Evolutionary conservation across 202 grass and related monocot genomes (phyloP).

Genomic region (Carex arenaria): DNA sequence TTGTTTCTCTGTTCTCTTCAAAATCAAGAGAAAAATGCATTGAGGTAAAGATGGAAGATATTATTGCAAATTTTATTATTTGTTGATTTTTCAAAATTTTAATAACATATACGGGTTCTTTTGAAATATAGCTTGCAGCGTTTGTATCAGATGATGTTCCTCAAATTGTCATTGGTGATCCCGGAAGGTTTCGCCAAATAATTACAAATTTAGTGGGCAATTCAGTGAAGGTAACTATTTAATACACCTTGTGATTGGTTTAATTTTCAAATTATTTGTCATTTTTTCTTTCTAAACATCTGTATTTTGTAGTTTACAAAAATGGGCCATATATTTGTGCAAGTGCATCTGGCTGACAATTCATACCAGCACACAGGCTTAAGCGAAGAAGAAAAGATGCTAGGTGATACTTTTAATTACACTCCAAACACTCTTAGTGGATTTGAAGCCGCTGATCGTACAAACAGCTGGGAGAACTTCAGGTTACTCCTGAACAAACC

Average conservation of each 20-base stretch:
- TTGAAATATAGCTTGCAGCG: slow-evolving; percentile 64
- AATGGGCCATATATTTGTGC: slow-evolving; percentile 88
- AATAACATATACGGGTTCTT: slow-evolving; percentile 26
- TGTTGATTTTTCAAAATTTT: slow-evolving; percentile 9
- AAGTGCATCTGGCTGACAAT: slow-evolving; percentile 65
- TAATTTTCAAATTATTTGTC: neutral
- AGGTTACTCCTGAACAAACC: slow-evolving; percentile 63
- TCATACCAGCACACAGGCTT: slow-evolving; percentile 30
- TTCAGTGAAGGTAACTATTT: slow-evolving; percentile 78
- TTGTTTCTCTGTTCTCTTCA: slow-evolving; percentile 93
- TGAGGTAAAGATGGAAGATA: slow-evolving; percentile 45
- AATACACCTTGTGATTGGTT: neutral
- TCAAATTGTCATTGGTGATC: slow-evolving; percentile 76
- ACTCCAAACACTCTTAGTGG: slow-evolving; percentile 81
- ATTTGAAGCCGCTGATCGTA: slow-evolving; percentile 67
- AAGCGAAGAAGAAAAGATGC: slow-evolving; percentile 42
- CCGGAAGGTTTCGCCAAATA: slow-evolving; percentile 91
- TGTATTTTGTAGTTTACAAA: slow-evolving; percentile 69
- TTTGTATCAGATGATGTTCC: slow-evolving; percentile 87
- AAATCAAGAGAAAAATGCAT: slow-evolving; percentile 90
- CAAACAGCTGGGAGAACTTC: slow-evolving; percentile 77
- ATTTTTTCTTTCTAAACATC: neutral
- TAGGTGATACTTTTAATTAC: slow-evolving; percentile 31
- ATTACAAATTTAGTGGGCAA: slow-evolving; percentile 94
- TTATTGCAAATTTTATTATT: neutral